phyloP scores from a whole-genome alignment of 441 rosid species.

The Manihot esculenta region DNA sequence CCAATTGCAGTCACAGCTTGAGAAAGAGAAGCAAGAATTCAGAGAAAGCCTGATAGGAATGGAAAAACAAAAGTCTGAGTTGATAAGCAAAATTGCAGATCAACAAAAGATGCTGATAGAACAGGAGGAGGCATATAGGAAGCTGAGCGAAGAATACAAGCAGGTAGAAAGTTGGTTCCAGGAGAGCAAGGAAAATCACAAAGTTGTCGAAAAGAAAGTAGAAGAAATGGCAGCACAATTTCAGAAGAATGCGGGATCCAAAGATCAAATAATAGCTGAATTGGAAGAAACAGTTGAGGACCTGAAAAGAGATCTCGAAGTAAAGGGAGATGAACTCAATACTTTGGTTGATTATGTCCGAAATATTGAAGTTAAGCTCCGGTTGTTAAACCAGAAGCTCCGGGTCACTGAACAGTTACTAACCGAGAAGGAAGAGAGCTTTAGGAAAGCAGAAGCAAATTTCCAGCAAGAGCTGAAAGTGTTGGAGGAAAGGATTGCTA shows the following conservation, averaged over 20 bases:
- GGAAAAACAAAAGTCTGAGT: constrained; percentile 37
- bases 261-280: constrained; percentile 43
- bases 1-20: constrained; percentile 46
- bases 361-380: constrained; percentile 74
- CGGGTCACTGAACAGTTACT: constrained; percentile 84
- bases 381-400: constrained; percentile 93
- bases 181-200: constrained; percentile 57
- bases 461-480: constrained; percentile 53
- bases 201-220: constrained; percentile 58
- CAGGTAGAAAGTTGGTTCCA: constrained; percentile 43
- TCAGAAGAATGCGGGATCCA: constrained; percentile 36
- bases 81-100: constrained; percentile 44
- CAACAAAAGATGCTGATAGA: constrained; percentile 54
- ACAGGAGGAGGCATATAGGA: constrained; percentile 46
- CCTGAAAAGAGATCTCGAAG: constrained; percentile 64
- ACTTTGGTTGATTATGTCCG: constrained; percentile 50
- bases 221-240: constrained; percentile 58
- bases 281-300: constrained; percentile 61
- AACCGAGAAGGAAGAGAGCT: constrained; percentile 67
- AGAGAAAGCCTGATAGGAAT: constrained; percentile 31
- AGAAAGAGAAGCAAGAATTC: constrained; percentile 48
- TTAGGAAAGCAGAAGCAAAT: constrained; percentile 59
- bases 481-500: constrained; percentile 48
- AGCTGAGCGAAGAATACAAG: constrained; percentile 53
- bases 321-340: constrained; percentile 71